phyloP scores from a whole-genome alignment of 768 basidiomycete genomes.

The Boletellus ananiceps region DNA sequence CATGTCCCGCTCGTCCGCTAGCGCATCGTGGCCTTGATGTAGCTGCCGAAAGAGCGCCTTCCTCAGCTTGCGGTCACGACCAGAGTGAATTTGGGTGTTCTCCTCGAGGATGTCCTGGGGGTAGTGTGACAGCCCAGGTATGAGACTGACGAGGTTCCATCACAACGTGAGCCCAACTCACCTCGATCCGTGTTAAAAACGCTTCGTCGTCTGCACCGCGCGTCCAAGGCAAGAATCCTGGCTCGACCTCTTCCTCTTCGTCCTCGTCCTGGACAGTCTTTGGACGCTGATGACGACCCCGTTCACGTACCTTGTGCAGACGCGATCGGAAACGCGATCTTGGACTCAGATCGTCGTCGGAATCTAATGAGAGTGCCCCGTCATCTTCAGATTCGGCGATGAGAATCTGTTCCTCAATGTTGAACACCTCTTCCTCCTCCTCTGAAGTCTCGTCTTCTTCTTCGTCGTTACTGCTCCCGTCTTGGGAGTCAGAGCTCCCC shows the following conservation, averaged over 20 bases:
- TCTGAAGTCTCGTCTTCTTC: slow-evolving; percentile 33
- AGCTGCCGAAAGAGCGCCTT: slow-evolving; percentile 61
- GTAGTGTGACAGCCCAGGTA: slow-evolving; percentile 28
- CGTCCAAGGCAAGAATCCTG: slow-evolving; percentile 22
- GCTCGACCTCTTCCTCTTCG: slow-evolving; percentile 32
- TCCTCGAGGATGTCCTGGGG: slow-evolving; percentile 60
- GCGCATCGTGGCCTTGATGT: slow-evolving; percentile 41
- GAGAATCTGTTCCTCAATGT: slow-evolving; percentile 44
- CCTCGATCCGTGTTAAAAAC: slow-evolving; percentile 52
- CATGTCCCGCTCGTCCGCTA: slow-evolving; percentile 3
- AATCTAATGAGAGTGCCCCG: slow-evolving; percentile 25
- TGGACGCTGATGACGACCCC: slow-evolving; percentile 12
- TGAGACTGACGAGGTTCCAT: neutral
- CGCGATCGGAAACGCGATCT: slow-evolving; percentile 33
- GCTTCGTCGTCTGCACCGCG: slow-evolving; percentile 57
- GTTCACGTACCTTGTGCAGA: slow-evolving; percentile 31
- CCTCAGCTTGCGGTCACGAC: slow-evolving; percentile 43
- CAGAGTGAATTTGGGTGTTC: slow-evolving; percentile 45
- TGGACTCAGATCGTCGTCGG: slow-evolving; percentile 32
- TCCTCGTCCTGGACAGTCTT: slow-evolving; percentile 18
- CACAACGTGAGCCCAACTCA: slow-evolving; percentile 24
- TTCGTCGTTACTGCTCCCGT: slow-evolving; percentile 27
- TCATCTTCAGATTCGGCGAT: slow-evolving; percentile 31
- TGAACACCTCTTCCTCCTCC: slow-evolving; percentile 32
- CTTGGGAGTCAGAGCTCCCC: slow-evolving; percentile 24